A percentile compares a stretch with the other conserved stretches of the same genome.
These are phyloP conservation scores for Gynostemma pentaphyllum DNA, from an alignment of 306 rosid species.

Conservation along the genomic window DNA sequence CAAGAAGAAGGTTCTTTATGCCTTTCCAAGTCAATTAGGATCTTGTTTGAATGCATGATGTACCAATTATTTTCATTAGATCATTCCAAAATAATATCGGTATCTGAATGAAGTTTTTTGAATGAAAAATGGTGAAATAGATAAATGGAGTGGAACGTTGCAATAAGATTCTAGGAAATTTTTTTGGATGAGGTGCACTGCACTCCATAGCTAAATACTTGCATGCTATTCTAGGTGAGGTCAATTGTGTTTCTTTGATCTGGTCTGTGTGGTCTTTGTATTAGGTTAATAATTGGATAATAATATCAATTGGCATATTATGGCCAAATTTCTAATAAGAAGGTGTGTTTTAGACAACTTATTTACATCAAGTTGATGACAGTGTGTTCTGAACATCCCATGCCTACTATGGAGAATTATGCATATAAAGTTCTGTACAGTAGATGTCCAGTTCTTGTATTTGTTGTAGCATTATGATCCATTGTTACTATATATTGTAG, in stretches of 20 bases:
- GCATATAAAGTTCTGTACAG: not conserved
- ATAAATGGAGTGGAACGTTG: no score
- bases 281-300: not conserved
- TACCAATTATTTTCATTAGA: not conserved
- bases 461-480: not conserved
- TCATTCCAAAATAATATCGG: not conserved
- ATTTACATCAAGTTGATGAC: not conserved
- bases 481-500: not conserved
- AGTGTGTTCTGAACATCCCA: not conserved
- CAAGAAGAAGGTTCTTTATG: not conserved
- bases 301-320: not conserved
- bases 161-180: not conserved
- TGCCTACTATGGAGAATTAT: not conserved
- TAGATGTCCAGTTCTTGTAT: not conserved
- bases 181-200: not conserved
- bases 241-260: not conserved
- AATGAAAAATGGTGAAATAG: not conserved
- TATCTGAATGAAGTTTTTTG: not conserved
- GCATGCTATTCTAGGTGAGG: not conserved
- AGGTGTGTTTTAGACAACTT: not conserved
- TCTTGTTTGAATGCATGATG: not conserved
- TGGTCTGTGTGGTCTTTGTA: not conserved
- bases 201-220: not conserved
- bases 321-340: not conserved
- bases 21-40: not conserved